phyloP scores from a whole-genome alignment of 495 filamentous ascomycete species.

The Tuber melanosporum region DNA sequence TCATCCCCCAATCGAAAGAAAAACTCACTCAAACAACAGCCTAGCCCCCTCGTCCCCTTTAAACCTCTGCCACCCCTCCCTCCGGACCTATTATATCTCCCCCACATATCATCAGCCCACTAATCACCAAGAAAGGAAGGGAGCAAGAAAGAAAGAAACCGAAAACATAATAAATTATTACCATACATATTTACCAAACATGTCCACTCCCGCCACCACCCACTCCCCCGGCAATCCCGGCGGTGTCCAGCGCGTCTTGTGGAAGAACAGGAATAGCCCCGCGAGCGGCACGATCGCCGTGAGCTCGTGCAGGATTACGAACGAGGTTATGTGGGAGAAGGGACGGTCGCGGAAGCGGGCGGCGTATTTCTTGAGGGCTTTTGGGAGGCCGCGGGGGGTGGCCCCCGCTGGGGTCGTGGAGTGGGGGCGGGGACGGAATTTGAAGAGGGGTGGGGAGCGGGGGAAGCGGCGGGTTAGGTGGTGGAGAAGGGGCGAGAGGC shows the following conservation, averaged over 20 bases:
- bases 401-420: constrained; percentile 3
- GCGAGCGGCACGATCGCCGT: constrained; percentile 77
- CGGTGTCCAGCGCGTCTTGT: constrained; percentile 50
- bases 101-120: constrained; percentile 44
- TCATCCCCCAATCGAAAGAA: constrained; percentile 32
- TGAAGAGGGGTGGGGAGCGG: background rate
- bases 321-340: constrained; percentile 72
- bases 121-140: constrained; percentile 44
- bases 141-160: too few relatives aligned
- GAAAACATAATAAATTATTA: too few relatives aligned
- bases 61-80: constrained; percentile 28
- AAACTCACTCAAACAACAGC: constrained; percentile 43
- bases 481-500: background rate
- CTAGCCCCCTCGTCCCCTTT: constrained; percentile 31
- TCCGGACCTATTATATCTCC: constrained; percentile 20
- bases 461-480: background rate
- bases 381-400: constrained; percentile 42
- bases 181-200: constrained; percentile 38
- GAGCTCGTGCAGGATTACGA: constrained; percentile 83
- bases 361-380: constrained; percentile 60
- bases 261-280: constrained; percentile 67
- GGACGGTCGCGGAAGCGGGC: constrained; percentile 65
- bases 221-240: constrained; percentile 29
- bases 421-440: background rate
- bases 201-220: constrained; percentile 30